Evolutionary conservation across 2,329 filamentous ascomycete genomes (phyloP), one percentile per base, ranked within the genome.

Genomic region (Stachybotrys chlorohalonatus): DNA sequence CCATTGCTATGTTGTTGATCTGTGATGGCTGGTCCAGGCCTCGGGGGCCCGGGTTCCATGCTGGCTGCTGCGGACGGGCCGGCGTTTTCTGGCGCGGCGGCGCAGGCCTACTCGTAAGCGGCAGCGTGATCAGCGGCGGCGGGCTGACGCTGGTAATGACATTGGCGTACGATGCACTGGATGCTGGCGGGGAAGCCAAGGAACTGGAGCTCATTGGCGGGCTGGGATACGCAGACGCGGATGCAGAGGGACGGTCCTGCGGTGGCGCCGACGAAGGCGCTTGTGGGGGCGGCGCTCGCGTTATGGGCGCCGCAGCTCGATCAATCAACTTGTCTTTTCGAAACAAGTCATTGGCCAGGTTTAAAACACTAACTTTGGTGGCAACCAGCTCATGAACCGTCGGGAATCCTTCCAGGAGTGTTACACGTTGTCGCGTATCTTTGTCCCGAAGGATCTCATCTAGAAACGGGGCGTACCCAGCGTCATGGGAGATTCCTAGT

Each of bases 401-500:
- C 1, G 80, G 75, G 7, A 67, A 64, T 4, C 81, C 81, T 60
- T 84, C 81, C 24, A 85, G 67, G 24, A 85, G 70, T 49, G 73
- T 76, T 55, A 85, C 68, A 53, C 76, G 76, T 36, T 69, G 61
- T 24, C 71, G 71, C 24, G 65, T 69, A 7, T 63, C 60, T 11
- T 75, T 68, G 45, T 81, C 75, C 49, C 71, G 69, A 30, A 79
- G 67, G 4, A 84, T 67, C 56, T 82, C 76, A 60, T 82, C 76
- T 17, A 86, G 66, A 58, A 85, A 81, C 8, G 81, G 75, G 5
- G 79, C 80, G 61, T 85, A 86, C 7, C 77, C 76, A 31, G 80
- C 73, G 62, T 86, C 82, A 60, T 85, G 82, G 2, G 81, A 84
- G 52, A 85, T 75, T 49, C 83, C 84, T 42, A 86, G 70, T 39